Conservation (phyloP, 495 filamentous ascomycete genomes). For the Tuber aestivum region DNA sequence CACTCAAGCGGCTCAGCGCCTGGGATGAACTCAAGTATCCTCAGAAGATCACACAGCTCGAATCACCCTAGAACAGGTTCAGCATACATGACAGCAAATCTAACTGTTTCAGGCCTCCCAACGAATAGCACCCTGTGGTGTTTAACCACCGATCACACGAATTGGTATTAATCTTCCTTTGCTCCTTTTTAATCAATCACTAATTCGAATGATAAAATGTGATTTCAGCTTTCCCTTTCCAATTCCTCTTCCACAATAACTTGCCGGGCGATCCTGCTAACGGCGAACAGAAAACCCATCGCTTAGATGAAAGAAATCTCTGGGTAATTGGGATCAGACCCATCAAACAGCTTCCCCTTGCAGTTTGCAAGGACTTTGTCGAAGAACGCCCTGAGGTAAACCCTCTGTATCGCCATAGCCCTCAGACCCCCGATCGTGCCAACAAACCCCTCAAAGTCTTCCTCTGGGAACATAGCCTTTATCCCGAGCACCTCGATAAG, state of each 20-base stretch:
- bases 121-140: background rate
- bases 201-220: background rate
- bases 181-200: background rate
- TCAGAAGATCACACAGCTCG: background rate
- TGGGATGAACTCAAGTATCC: background rate
- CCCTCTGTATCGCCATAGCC: conserved; percentile 28
- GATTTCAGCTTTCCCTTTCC: background rate
- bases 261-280: background rate
- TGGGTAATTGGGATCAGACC: conserved; percentile 24
- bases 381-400: conserved; percentile 43
- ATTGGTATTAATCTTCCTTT: background rate
- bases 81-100: background rate
- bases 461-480: conserved; percentile 17
- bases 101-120: background rate
- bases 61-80: background rate
- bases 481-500: conserved; percentile 31
- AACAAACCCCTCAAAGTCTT: conserved; percentile 19
- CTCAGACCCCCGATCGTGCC: conserved; percentile 36
- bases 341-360: conserved; percentile 20
- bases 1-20: background rate
- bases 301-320: conserved; percentile 34
- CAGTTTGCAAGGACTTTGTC: conserved; percentile 34
- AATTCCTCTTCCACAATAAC: background rate
- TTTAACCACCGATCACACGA: background rate
- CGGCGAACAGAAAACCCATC: background rate